Evolutionary conservation across 129 eudicot genomes (phyloP).

Genomic region (Silybum marianum): DNA sequence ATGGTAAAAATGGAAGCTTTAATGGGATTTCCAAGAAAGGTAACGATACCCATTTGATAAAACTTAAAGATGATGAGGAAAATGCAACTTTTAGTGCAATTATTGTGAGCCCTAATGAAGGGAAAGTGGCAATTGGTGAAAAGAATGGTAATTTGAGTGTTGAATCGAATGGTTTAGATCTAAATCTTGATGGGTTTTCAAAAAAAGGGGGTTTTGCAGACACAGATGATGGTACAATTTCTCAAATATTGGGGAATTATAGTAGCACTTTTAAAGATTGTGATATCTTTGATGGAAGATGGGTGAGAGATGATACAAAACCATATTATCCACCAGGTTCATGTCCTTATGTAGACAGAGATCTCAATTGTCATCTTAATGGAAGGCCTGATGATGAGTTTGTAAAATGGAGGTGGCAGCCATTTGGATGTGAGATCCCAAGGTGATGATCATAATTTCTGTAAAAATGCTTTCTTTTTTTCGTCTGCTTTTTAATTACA

Average conservation of each 20-base stretch:
- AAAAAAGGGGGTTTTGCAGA: background rate
- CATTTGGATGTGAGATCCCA: slow-evolving; percentile 79
- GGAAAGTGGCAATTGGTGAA: slow-evolving; percentile 22
- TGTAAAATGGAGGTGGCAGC: slow-evolving; percentile 96
- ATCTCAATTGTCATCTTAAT: slow-evolving; percentile 75
- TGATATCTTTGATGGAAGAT: slow-evolving; percentile 83
- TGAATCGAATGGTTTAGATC: slow-evolving; percentile 23
- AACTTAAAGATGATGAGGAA: slow-evolving; percentile 28
- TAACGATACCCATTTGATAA: slow-evolving; percentile 48
- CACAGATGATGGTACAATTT: background rate
- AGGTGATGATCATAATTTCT: slow-evolving; percentile 50
- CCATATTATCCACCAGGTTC: slow-evolving; percentile 90
- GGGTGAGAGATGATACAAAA: slow-evolving; percentile 77
- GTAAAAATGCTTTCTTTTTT: background rate
- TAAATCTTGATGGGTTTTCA: background rate
- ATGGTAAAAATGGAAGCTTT: slow-evolving; percentile 36
- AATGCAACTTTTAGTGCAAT: slow-evolving; percentile 36
- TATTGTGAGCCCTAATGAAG: slow-evolving; percentile 26
- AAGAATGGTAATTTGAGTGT: slow-evolving; percentile 17
- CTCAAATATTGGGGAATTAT: slow-evolving; percentile 23
- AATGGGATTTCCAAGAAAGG: slow-evolving; percentile 18
- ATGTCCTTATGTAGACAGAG: slow-evolving; percentile 75
- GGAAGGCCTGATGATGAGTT: slow-evolving; percentile 68
- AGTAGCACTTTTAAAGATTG: slow-evolving; percentile 39
- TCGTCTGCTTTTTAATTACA: background rate